Percentiles rank a stretch among this genome's conserved stretches.
Evolutionary conservation across 805 yeast species (phyloP).

Genomic region (Saccharomycopsis guyanensis): DNA sequence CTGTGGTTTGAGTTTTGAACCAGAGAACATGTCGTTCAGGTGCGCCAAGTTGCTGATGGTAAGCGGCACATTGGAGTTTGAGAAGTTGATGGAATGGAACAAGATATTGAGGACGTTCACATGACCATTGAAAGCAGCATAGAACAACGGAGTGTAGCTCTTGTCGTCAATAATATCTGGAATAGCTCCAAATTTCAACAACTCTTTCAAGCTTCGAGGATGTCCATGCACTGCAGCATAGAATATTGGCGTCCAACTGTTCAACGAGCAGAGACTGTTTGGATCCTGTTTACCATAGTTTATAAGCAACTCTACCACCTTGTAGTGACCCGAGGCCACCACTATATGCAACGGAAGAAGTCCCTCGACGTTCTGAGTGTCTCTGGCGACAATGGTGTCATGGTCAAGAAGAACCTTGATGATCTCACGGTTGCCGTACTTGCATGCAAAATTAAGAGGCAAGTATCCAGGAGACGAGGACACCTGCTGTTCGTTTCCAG

Average conservation of each 20-base stretch:
- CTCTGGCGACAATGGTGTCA: slow-evolving; percentile 25
- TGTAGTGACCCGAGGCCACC: slow-evolving; percentile 72
- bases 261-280: slow-evolving; percentile 68
- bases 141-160: slow-evolving; percentile 71
- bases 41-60: slow-evolving; percentile 6
- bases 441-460: slow-evolving; percentile 83
- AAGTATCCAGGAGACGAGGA: slow-evolving; percentile 51
- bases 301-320: slow-evolving; percentile 60
- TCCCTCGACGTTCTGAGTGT: slow-evolving; percentile 72
- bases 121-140: slow-evolving; percentile 94
- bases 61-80: slow-evolving; percentile 12
- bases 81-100: slow-evolving; percentile 25
- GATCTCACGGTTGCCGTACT: slow-evolving; percentile 66
- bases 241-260: slow-evolving; percentile 83
- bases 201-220: slow-evolving; percentile 55
- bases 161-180: slow-evolving; percentile 67
- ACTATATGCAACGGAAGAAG: slow-evolving; percentile 81
- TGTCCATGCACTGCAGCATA: slow-evolving; percentile 88
- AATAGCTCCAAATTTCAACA: slow-evolving; percentile 69
- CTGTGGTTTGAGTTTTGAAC: slow-evolving; percentile 21
- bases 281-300: slow-evolving; percentile 65
- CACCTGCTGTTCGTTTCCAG: slow-evolving; percentile 32
- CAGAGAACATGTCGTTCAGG: slow-evolving; percentile 22
- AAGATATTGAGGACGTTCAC: slow-evolving; percentile 70
- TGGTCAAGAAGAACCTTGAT: slow-evolving; percentile 52